phyloP scores from a whole-genome alignment of 208 protist species.

The Leishmania martiniquensis region DNA sequence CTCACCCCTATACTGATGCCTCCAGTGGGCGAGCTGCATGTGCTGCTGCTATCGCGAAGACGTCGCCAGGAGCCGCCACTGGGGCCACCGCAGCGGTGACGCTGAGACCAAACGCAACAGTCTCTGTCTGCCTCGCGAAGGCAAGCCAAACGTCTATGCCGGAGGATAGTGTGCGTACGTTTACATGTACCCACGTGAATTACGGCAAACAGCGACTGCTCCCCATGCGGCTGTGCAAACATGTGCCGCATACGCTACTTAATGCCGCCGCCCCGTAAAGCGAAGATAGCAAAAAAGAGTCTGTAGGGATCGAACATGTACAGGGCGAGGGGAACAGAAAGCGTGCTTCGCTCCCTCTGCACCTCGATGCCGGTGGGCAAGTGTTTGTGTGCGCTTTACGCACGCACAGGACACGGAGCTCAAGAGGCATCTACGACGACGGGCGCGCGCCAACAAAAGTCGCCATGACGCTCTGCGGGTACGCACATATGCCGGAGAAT shows the following conservation, averaged over 20 bases:
- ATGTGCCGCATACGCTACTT: neutral
- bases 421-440: neutral
- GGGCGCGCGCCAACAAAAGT: neutral
- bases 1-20: neutral
- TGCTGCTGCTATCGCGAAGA: neutral
- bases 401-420: neutral
- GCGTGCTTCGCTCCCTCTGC: neutral
- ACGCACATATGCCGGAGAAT: too few relatives aligned
- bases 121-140: neutral
- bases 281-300: too few relatives aligned
- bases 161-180: neutral
- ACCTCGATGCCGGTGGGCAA: neutral
- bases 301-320: too few relatives aligned
- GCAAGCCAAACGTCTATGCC: neutral
- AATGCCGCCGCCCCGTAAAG: too few relatives aligned
- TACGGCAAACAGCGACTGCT: neutral
- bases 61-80: neutral
- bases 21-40: neutral
- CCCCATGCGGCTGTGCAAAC: neutral
- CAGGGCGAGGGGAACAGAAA: too few relatives aligned
- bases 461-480: too few relatives aligned
- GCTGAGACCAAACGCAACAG: neutral
- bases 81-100: neutral
- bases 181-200: neutral
- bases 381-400: neutral